Base-by-base conservation (phyloP, 2,329 filamentous ascomycete genomes). In the Fusarium pininemorale region DNA sequence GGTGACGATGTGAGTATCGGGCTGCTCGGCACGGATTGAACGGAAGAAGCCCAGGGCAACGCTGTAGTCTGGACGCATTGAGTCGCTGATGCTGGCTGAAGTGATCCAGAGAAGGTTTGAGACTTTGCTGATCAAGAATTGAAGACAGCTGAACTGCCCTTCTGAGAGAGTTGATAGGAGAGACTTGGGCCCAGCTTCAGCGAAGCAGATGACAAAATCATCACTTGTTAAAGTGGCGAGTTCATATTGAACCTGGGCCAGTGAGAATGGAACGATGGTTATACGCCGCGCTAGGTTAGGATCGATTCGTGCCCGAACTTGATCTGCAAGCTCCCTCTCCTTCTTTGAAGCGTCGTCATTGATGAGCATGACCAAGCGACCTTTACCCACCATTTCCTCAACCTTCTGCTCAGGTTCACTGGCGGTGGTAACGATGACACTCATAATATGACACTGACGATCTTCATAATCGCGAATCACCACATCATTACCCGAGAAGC, bases 231-330 rank as follows among this genome's bases (percentile, higher is more conserved):
- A 30, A 1, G 0, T 22, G 7, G 16, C 13, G 3, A 45, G 5
- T 1, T 30, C 15, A 0, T 5, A 11, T 1, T 16, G 22, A 20
- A 53, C 7, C 4, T 12, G 1, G 14, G 3, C 18, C 0, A 12
- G 10, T 0, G 57, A 28, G 0, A 63, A 48, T 9, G 42, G 1
- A 13, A 41, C 3, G 1, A 48, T 1, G 1, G 4, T 16, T 15
- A 6, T 1, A 35, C 3, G 5, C 2, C 11, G 26, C 3, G 22
- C 16, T 1, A 5, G 1, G 1, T 7, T 15, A 1, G 41, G 26
- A 5, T 35, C 22, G 1, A 58, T 0, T 3, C 10, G 22, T 6
- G 0, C 5, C 1, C 3, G 26, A 16, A 63, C 18, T 0, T 26
- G 22, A 6, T 41, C n/a, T 11, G 42, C 53, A 7, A 59, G 35